These are phyloP conservation scores for Entophlyctis luteolus DNA, from an alignment of 192 early-diverging fungal genomes.

Conservation along the genomic window DNA sequence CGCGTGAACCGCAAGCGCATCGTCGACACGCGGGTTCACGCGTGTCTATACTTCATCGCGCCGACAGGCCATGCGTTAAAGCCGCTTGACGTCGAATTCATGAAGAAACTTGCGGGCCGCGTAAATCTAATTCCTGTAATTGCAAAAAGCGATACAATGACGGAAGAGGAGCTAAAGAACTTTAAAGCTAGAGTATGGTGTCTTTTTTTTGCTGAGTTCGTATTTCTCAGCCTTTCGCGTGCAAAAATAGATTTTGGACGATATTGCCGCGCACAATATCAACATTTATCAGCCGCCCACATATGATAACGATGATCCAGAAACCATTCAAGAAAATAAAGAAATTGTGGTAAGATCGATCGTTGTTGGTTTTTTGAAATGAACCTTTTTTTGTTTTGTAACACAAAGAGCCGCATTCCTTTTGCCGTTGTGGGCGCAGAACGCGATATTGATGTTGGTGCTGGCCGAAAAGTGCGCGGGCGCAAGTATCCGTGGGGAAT, in stretches of 20 bases:
- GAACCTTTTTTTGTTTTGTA: too few species aligned
- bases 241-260: slow-evolving; percentile 76
- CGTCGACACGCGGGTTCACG: slow-evolving; percentile 79
- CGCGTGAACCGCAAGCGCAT: slow-evolving; percentile 55
- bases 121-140: slow-evolving; percentile 98
- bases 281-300: slow-evolving; percentile 94
- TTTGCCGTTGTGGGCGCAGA: slow-evolving; percentile 62
- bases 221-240: too few species aligned
- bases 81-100: slow-evolving; percentile 93
- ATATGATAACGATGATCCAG: slow-evolving; percentile 92
- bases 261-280: slow-evolving; percentile 88
- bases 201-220: neutral
- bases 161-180: slow-evolving; percentile 81
- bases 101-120: slow-evolving; percentile 90
- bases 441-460: slow-evolving; percentile 49
- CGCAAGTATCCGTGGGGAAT: slow-evolving; percentile 64
- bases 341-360: slow-evolving; percentile 69
- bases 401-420: slow-evolving; percentile 54
- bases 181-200: slow-evolving; percentile 69
- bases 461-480: slow-evolving; percentile 53
- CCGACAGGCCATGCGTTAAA: slow-evolving; percentile 90
- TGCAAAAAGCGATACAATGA: slow-evolving; percentile 97
- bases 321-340: slow-evolving; percentile 93
- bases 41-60: slow-evolving; percentile 94
- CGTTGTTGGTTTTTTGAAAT: neutral